Base-by-base conservation (phyloP, 768 basidiomycete genomes). In the Tephrocybe sp. region DNA sequence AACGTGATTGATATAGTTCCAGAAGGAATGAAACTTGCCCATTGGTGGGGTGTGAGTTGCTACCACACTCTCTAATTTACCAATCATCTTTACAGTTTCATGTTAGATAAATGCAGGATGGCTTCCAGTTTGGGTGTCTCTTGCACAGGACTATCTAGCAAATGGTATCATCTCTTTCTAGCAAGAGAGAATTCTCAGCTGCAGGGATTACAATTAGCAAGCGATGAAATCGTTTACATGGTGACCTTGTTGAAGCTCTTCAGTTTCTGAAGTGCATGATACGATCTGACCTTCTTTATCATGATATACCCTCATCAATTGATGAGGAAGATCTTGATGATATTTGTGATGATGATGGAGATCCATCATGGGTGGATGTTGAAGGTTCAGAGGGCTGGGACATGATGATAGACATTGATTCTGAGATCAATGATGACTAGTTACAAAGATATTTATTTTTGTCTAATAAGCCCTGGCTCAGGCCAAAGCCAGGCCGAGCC, bases 241-340 rank as follows among this genome's bases (percentile, higher is more conserved):
- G 27, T 7, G 56, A 58, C 38, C 49, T 58, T 32, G 47, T 58
- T 9, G 50, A 58, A 30, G 54, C 56, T 4, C 25, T 58, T 2
- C 47, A 58, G 22, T 53, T 52, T 35, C 25, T 58, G 11, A 58
- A 58, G 54, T 44, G 44, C 9, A 2, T 44, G 0, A 32, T 48
- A 16, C 32, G 31, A 3, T 13, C 38, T n/a, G 54, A 58, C 16
- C 38, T 58, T 3, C 26, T 55, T 6, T 55, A 52, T 30, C 43
- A 19, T 22, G 32, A 52, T 8, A 9, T 24, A 21, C 37, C 51
- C 22, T 47, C 16, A 1, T 34, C 22, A 2, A 1, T 31, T 15
- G 18, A 25, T 1, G 24, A 35, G 19, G 13, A 9, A 4, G 35
- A 46, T n/a, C n/a, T n/a, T n/a, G n/a, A 43, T 30, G 27, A 43